phyloP scores from a whole-genome alignment of 2,329 filamentous ascomycete genomes.

The Aspergillus sp. region DNA sequence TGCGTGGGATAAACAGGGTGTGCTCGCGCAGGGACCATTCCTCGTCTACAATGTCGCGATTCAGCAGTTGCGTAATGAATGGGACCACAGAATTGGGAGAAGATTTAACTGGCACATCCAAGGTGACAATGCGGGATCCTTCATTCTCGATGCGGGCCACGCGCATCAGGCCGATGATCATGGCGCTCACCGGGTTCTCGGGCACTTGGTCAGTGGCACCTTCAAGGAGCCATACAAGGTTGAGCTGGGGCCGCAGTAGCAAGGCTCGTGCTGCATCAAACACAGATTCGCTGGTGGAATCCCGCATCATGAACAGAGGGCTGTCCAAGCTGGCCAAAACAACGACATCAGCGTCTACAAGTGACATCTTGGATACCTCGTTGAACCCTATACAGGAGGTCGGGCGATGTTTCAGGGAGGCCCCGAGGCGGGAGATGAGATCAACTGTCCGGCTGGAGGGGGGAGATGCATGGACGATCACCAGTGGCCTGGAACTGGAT shows the following conservation, averaged over 20 bases:
- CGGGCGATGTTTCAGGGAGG: not conserved
- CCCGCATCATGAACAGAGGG: not conserved
- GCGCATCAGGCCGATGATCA: not conserved
- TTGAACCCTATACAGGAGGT: not conserved
- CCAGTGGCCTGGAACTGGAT: not conserved
- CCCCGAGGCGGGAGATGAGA: not conserved
- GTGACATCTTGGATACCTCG: not conserved
- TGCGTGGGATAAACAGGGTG: constrained; percentile 5
- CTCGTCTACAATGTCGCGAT: constrained; percentile 1
- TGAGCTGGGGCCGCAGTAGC: not conserved
- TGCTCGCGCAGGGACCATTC: constrained; percentile 3
- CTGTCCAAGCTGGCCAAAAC: not conserved
- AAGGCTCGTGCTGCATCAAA: not conserved
- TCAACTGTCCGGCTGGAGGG: not conserved
- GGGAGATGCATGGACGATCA: not conserved
- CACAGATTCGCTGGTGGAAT: not conserved
- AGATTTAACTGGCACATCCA: not conserved
- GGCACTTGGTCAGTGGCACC: constrained; percentile 1
- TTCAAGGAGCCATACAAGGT: not conserved
- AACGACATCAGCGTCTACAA: not conserved
- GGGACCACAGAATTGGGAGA: not conserved
- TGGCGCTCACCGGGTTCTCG: not conserved
- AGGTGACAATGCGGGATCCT: not conserved
- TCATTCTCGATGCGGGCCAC: constrained; percentile 2
- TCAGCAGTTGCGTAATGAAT: not conserved